A percentile compares a stretch with the other conserved stretches of the same genome.
phyloP scores from a whole-genome alignment of 805 yeast species.

The Monosporozyma unispora region DNA sequence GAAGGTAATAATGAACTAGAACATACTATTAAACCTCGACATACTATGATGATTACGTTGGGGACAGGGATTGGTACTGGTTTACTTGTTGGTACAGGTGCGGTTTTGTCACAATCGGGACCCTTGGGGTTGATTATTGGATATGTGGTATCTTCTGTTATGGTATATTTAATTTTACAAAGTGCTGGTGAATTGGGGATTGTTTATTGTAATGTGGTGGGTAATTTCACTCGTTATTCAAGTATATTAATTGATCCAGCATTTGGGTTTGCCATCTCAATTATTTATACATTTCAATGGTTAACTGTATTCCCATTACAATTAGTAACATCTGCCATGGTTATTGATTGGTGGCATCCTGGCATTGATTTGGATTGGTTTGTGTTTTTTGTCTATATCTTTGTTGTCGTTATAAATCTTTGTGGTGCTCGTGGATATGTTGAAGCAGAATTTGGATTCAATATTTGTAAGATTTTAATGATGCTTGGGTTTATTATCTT shows the following conservation, averaged over 20 bases:
- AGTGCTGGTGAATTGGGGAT: conserved; percentile 57
- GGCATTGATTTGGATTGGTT: conserved; percentile 20
- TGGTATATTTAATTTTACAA: conserved; percentile 48
- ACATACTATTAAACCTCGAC: conserved; percentile 12
- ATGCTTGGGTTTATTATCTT: conserved; percentile 41
- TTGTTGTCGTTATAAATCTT: conserved; percentile 39
- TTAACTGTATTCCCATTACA: conserved; percentile 46
- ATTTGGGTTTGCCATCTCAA: conserved; percentile 54
- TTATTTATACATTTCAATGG: conserved; percentile 51
- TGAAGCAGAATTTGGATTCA: conserved; percentile 43
- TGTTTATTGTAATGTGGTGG: conserved; percentile 45
- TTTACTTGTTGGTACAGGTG: conserved; percentile 46
- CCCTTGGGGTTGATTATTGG: conserved; percentile 44
- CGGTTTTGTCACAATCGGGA: conserved; percentile 35
- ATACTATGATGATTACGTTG: conserved; percentile 40
- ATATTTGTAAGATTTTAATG: conserved; percentile 37
- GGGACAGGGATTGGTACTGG: conserved; percentile 83
- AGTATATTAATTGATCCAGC: conserved; percentile 45
- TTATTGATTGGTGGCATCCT: conserved; percentile 39
- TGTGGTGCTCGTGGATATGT: conserved; percentile 49
- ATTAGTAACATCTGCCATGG: conserved; percentile 46
- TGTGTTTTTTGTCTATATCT: conserved; percentile 20
- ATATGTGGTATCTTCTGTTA: conserved; percentile 43
- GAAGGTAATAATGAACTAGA: conserved; percentile 4
- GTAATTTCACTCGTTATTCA: conserved; percentile 54